Conservation (phyloP, 306 rosid genomes). For the Quercus dentata region DNA sequence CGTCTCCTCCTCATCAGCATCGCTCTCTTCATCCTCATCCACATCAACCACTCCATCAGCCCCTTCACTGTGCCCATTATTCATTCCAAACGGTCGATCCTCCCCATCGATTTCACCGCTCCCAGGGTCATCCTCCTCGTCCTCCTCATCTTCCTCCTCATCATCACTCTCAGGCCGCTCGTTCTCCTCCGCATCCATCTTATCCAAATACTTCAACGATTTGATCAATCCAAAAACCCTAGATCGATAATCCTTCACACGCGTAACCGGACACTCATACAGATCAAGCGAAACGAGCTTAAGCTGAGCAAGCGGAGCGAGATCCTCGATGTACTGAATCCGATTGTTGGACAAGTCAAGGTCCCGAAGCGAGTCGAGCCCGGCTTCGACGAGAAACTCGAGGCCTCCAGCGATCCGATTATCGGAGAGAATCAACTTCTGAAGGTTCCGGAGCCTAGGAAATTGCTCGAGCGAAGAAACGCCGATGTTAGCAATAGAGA, state of each 20-base stretch:
- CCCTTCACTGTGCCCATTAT: slow-evolving; percentile 70
- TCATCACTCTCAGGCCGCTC: slow-evolving; percentile 87
- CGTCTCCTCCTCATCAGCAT: slow-evolving; percentile 85
- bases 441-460: slow-evolving; percentile 66
- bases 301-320: slow-evolving; percentile 78
- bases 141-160: slow-evolving; percentile 72
- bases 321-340: slow-evolving; percentile 84
- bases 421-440: slow-evolving; percentile 73
- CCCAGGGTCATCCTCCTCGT: slow-evolving; percentile 84
- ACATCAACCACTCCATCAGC: slow-evolving; percentile 74
- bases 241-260: slow-evolving; percentile 91
- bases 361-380: slow-evolving; percentile 76
- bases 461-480: slow-evolving; percentile 92
- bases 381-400: slow-evolving; percentile 71
- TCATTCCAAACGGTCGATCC: slow-evolving; percentile 46
- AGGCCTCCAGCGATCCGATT: slow-evolving; percentile 85
- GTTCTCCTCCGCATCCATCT: slow-evolving; percentile 93
- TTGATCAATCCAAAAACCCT: slow-evolving; percentile 91
- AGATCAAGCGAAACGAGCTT: slow-evolving; percentile 89
- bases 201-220: slow-evolving; percentile 79
- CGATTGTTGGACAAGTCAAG: slow-evolving; percentile 85
- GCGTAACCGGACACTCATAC: slow-evolving; percentile 88
- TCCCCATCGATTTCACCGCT: slow-evolving; percentile 86
- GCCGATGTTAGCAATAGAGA: slow-evolving; percentile 84
- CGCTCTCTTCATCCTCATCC: slow-evolving; percentile 88